phyloP scores from a whole-genome alignment of 2,329 filamentous ascomycete species.

The Lizonia empirigonia region DNA sequence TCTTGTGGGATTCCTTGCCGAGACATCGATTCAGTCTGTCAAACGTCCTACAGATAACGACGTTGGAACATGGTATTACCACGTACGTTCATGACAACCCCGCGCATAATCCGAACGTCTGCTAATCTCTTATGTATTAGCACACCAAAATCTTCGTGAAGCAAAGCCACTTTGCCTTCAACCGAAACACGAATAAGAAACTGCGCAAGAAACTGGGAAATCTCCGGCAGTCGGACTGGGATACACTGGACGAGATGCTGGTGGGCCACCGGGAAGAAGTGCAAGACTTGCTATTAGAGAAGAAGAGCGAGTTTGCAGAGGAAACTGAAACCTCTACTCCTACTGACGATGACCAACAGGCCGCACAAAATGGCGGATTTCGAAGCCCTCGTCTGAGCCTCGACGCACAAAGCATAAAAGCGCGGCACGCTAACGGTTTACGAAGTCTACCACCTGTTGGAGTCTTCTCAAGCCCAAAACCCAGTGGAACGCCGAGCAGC shows the following conservation, averaged over 20 bases:
- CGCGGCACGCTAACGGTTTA: conserved; percentile 9
- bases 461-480: conserved; percentile 25
- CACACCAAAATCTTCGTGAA: conserved; percentile 82
- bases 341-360: conserved; percentile 28
- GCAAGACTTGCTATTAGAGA: conserved; percentile 51
- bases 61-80: conserved; percentile 83
- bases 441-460: conserved; percentile 33
- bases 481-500: conserved; percentile 27
- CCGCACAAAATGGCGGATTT: conserved; percentile 17
- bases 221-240: conserved; percentile 54
- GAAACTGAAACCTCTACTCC: conserved; percentile 25
- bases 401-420: conserved; percentile 7
- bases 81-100: conserved; percentile 48
- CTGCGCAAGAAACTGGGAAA: conserved; percentile 63
- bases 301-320: conserved; percentile 49
- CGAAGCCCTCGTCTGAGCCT: conserved; percentile 27
- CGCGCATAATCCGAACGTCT: neutral
- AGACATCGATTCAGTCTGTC: conserved; percentile 74
- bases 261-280: conserved; percentile 58
- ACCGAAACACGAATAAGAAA: conserved; percentile 63
- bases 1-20: conserved; percentile 81
- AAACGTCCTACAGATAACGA: conserved; percentile 69
- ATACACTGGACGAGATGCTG: conserved; percentile 63
- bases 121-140: conserved; percentile 25
- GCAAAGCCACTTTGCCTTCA: conserved; percentile 75